Conservation (phyloP, 2,329 filamentous ascomycete species). For the Cladophialophora carrionii region DNA sequence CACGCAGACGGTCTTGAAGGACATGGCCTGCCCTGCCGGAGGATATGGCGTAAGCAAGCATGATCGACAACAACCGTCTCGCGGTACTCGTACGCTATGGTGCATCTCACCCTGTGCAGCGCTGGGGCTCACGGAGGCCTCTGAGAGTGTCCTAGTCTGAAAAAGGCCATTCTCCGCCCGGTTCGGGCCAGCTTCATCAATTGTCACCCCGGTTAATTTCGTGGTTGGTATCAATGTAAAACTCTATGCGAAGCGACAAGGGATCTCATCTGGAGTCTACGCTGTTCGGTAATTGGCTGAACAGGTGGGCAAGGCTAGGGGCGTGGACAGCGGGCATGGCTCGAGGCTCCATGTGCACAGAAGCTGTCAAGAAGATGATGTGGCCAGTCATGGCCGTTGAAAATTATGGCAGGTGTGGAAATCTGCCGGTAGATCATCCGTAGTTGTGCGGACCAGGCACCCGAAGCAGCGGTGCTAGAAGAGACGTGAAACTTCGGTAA, state of each 20-base stretch:
- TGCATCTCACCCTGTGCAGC: neutral
- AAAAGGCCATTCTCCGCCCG: neutral
- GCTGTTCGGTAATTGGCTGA: neutral
- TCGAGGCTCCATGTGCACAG: neutral
- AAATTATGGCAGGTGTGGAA: neutral
- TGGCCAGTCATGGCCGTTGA: neutral
- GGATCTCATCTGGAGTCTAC: neutral
- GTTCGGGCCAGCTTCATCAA: neutral
- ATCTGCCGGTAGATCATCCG: neutral
- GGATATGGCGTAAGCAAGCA: neutral
- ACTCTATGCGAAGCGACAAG: neutral
- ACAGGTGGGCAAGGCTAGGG: neutral
- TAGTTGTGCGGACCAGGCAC: neutral
- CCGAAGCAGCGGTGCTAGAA: neutral
- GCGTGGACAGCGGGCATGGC: neutral
- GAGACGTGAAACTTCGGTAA: neutral
- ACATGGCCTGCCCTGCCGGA: neutral
- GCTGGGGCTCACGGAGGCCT: neutral
- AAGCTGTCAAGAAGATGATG: neutral
- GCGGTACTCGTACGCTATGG: too few relatives aligned
- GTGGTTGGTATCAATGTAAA: neutral
- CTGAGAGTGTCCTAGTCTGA: neutral
- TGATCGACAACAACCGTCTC: neutral
- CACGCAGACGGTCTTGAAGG: constrained; percentile 60
- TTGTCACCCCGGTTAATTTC: neutral